These are phyloP conservation scores for Volvox carteri DNA, from an alignment of 163 green algal species.

Conservation along the genomic window DNA sequence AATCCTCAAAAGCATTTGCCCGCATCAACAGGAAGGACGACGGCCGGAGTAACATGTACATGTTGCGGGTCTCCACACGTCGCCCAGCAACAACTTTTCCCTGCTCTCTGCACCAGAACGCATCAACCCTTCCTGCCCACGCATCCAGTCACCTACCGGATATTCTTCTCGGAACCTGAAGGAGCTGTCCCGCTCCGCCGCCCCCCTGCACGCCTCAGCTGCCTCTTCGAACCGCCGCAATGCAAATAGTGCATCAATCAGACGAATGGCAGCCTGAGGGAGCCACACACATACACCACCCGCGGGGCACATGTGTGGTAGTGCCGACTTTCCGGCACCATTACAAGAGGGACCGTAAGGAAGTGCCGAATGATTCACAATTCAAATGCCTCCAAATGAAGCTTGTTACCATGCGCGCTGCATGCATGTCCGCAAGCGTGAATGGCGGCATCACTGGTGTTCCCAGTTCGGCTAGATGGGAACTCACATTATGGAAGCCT, in stretches of 20 bases:
- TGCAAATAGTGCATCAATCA: conserved; percentile 45
- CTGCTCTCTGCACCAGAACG: too few relatives aligned
- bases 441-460: too few relatives aligned
- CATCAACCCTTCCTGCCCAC: neutral
- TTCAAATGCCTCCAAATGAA: neutral
- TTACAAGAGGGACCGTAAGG: neutral
- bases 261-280: neutral
- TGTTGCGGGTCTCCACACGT: neutral
- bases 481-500: conserved; percentile 36
- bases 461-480: neutral
- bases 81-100: too few relatives aligned
- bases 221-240: conserved; percentile 17
- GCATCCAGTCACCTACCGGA: neutral
- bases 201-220: neutral
- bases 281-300: neutral
- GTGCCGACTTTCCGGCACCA: neutral
- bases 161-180: conserved; percentile 27
- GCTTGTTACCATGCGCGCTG: too few relatives aligned
- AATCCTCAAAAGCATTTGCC: neutral
- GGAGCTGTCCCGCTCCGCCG: conserved; percentile 15
- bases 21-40: neutral
- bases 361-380: neutral
- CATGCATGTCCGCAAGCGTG: too few relatives aligned
- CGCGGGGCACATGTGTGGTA: too few relatives aligned
- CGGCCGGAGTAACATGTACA: neutral